These are phyloP conservation scores for Scedosporium minutisporum DNA, from an alignment of 2,329 filamentous ascomycete genomes.

Conservation along the genomic window DNA sequence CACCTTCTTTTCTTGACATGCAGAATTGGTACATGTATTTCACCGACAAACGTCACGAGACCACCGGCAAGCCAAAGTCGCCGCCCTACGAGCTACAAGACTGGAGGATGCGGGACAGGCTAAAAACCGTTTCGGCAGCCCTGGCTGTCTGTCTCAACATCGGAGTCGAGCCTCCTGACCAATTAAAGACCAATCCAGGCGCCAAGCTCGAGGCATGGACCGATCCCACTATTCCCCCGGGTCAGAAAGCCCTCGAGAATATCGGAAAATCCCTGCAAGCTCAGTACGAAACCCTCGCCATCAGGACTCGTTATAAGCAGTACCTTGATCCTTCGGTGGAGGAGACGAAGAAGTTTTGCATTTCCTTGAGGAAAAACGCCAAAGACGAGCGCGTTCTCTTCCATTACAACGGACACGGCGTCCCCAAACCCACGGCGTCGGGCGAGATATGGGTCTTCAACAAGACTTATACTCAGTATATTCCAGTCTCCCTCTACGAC, in stretches of 20 bases:
- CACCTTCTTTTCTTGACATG: constrained; percentile 6
- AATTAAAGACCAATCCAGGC: constrained; percentile 87
- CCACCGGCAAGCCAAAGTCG: constrained; percentile 75
- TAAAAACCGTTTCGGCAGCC: constrained; percentile 94
- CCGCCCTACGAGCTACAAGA: constrained; percentile 63
- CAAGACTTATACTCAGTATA: constrained; percentile 97
- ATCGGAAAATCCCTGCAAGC: constrained; percentile 94
- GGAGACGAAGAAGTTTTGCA: constrained; percentile 93
- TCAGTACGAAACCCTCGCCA: constrained; percentile 91
- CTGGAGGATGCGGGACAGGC: constrained; percentile 92
- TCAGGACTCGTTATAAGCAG: constrained; percentile 95
- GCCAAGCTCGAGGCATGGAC: constrained; percentile 96
- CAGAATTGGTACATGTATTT: constrained; percentile 99
- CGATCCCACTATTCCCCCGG: constrained; percentile 72
- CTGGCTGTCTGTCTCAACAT: constrained; percentile 94
- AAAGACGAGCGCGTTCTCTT: constrained; percentile 96
- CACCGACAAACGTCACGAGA: constrained; percentile 95
- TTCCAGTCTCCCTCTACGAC: constrained; percentile 91
- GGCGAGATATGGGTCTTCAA: constrained; percentile 99
- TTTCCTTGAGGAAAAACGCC: constrained; percentile 79
- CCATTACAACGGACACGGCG: constrained; percentile 97
- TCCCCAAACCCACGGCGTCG: constrained; percentile 87
- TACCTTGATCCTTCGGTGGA: constrained; percentile 94
- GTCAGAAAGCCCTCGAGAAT: constrained; percentile 79
- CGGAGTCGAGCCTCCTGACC: constrained; percentile 92